phyloP scores from a whole-genome alignment of 768 basidiomycete genomes.

The Kwoniella dejecticola region DNA sequence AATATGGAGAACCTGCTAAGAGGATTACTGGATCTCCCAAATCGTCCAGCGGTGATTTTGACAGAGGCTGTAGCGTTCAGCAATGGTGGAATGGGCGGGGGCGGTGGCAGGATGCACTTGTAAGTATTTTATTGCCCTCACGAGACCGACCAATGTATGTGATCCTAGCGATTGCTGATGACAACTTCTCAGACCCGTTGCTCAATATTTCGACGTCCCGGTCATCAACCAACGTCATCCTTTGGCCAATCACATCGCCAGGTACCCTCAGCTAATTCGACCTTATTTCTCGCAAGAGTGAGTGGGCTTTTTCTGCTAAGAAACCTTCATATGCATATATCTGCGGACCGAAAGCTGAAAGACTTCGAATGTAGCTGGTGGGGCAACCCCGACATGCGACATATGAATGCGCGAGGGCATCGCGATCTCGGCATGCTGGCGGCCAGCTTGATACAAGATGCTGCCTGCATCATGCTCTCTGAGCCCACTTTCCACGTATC shows the following conservation, averaged over 20 bases:
- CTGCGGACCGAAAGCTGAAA: neutral
- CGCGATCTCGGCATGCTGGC: conserved; percentile 50
- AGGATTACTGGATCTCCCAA: conserved; percentile 47
- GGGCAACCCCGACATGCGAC: conserved; percentile 52
- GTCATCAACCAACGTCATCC: conserved; percentile 52
- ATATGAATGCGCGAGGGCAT: conserved; percentile 51
- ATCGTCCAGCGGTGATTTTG: conserved; percentile 51
- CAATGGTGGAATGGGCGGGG: conserved; percentile 50
- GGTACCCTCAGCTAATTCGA: conserved; percentile 47
- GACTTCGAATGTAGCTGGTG: conserved; percentile 41
- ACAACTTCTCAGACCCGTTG: conserved; percentile 41
- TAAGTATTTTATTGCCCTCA: conserved; percentile 8
- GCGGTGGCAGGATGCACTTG: conserved; percentile 52
- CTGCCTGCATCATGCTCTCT: conserved; percentile 41
- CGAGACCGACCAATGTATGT: no score
- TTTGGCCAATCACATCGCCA: conserved; percentile 49
- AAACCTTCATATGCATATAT: neutral
- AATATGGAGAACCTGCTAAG: conserved; percentile 56
- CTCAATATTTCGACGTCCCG: conserved; percentile 54
- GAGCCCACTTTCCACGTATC: conserved; percentile 31
- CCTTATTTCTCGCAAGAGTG: conserved; percentile 53
- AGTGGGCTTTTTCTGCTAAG: neutral
- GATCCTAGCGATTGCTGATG: neutral
- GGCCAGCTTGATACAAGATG: conserved; percentile 45
- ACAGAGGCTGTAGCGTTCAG: conserved; percentile 53